phyloP scores from a whole-genome alignment of 441 rosid genomes.

The Pelargonium australe region DNA sequence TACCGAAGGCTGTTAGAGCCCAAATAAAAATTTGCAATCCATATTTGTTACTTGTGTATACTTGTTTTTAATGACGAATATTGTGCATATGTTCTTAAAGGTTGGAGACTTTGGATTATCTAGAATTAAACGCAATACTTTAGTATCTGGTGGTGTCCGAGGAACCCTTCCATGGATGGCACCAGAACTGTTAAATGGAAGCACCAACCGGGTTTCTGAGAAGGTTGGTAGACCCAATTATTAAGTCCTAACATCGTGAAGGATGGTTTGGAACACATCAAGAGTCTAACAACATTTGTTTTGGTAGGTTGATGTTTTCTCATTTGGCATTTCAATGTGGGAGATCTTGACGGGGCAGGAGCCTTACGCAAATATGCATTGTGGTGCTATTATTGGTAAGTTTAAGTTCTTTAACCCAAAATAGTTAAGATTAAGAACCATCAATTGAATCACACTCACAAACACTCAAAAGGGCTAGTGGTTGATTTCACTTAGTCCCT shows the following conservation, averaged over 20 bases:
- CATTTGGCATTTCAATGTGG: slow-evolving; percentile 87
- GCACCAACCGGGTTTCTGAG: slow-evolving; percentile 74
- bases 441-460: neutral
- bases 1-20: slow-evolving; percentile 8
- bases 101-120: slow-evolving; percentile 93
- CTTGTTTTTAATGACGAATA: neutral
- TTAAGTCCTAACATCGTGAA: slow-evolving; percentile 3
- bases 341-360: slow-evolving; percentile 83
- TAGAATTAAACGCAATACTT: slow-evolving; percentile 74
- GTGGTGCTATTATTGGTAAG: slow-evolving; percentile 85
- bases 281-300: slow-evolving; percentile 13
- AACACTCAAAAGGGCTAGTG: no score
- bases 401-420: neutral
- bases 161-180: slow-evolving; percentile 99
- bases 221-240: slow-evolving; percentile 37
- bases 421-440: neutral
- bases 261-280: neutral
- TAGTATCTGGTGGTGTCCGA: slow-evolving; percentile 83
- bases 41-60: neutral
- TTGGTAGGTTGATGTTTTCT: slow-evolving; percentile 73
- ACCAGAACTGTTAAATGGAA: slow-evolving; percentile 76
- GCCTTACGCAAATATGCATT: slow-evolving; percentile 86
- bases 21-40: neutral
- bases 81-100: slow-evolving; percentile 26
- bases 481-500: no score